phyloP scores from a whole-genome alignment of 257 asterid species.

The Nicotiana knightiana region DNA sequence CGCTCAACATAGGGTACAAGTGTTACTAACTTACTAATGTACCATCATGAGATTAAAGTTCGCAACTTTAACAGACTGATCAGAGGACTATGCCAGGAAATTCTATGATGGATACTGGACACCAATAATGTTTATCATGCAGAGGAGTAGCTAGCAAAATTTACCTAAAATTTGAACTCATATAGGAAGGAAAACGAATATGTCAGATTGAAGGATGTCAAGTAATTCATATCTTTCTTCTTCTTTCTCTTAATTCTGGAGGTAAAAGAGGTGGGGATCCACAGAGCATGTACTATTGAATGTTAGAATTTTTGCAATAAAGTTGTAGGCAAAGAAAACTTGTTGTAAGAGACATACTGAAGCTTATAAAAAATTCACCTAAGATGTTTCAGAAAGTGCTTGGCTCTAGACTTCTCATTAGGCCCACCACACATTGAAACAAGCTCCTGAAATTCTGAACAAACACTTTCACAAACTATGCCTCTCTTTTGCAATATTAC shows the following conservation, averaged over 20 bases:
- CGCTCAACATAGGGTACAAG: not conserved
- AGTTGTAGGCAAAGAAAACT: not conserved
- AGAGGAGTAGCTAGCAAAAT: not conserved
- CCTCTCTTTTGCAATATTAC: conserved; percentile 55
- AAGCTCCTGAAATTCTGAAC: conserved; percentile 71
- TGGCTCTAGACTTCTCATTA: conserved; percentile 71
- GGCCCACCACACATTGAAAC: conserved; percentile 88
- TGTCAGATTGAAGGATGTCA: not conserved
- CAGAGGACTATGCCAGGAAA: not conserved
- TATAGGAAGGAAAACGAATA: not conserved
- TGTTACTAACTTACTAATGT: not conserved
- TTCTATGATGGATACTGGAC: not conserved
- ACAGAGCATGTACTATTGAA: not conserved
- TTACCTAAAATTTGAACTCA: not conserved
- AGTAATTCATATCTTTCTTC: not conserved
- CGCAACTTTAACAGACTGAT: not conserved
- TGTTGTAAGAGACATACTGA: not conserved
- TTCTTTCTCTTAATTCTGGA: not conserved
- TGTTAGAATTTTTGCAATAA: not conserved
- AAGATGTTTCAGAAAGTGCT: conserved; percentile 56
- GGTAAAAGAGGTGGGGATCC: not conserved
- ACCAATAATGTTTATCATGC: not conserved
- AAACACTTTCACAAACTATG: conserved; percentile 72
- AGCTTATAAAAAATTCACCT: conserved; percentile 41
- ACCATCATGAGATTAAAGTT: not conserved